Conservation (phyloP, 805 yeast species). For the Sugiyamaella qingdaonensis region DNA sequence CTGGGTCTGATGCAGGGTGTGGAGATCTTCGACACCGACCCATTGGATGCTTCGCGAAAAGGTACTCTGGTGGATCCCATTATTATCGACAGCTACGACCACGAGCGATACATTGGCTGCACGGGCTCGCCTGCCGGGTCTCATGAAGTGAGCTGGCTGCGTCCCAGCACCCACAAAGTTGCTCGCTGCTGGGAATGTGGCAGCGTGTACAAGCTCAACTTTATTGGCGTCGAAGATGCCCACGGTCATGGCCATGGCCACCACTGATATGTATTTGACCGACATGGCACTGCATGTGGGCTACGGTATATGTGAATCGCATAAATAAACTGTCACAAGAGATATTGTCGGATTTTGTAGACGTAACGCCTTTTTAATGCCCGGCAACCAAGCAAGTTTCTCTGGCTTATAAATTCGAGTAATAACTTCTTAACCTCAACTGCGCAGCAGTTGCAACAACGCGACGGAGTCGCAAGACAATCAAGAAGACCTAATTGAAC, state of each 20-base stretch:
- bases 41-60: conserved; percentile 78
- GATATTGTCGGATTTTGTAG: no score
- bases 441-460: no score
- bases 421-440: no score
- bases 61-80: conserved; percentile 92
- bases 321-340: background rate
- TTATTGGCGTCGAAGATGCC: conserved; percentile 65
- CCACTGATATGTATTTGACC: conserved; percentile 31
- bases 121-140: conserved; percentile 93
- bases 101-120: conserved; percentile 94
- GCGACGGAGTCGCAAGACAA: no score
- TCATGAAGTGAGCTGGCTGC: conserved; percentile 88
- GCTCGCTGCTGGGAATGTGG: conserved; percentile 99
- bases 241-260: conserved; percentile 40
- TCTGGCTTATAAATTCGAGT: no score
- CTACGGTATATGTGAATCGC: background rate
- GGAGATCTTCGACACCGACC: conserved; percentile 80
- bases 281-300: background rate
- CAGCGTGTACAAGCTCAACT: conserved; percentile 83
- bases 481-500: no score
- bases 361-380: no score
- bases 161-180: conserved; percentile 74
- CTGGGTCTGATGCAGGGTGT: conserved; percentile 94
- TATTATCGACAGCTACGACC: conserved; percentile 84
- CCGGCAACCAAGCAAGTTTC: no score